Conservation (phyloP, 148 eudicot genomes). For the Nyssa sinensis region DNA sequence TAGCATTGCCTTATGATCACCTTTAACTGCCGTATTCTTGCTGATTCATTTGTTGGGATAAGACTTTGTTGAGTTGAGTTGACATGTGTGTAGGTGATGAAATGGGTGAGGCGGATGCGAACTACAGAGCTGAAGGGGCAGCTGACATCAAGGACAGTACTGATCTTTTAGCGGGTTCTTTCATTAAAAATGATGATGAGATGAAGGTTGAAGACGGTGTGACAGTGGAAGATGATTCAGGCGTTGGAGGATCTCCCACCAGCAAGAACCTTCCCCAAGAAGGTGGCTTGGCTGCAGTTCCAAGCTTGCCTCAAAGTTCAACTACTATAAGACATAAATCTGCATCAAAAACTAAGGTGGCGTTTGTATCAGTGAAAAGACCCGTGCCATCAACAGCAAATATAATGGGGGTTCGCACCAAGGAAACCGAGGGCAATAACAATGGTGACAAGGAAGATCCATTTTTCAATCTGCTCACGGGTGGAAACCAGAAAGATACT, state of each 20-base stretch:
- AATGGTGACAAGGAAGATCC: conserved; percentile 36
- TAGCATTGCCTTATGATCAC: too few species aligned
- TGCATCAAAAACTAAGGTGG: conserved; percentile 43
- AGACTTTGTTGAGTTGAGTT: not conserved
- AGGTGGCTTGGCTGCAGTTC: conserved; percentile 17
- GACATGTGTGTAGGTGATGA: conserved; percentile 38
- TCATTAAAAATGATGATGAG: conserved; percentile 10
- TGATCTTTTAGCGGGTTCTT: conserved; percentile 18
- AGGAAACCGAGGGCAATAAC: conserved; percentile 20
- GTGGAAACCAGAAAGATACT: conserved; percentile 35
- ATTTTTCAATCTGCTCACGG: conserved; percentile 42
- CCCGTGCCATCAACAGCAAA: conserved; percentile 29
- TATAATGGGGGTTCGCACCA: conserved; percentile 6
- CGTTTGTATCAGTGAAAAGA: conserved; percentile 58
- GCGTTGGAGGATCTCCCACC: conserved; percentile 16
- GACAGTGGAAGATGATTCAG: conserved; percentile 20
- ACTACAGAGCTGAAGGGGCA: conserved; percentile 18
- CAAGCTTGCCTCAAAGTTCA: conserved; percentile 20
- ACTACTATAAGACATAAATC: conserved; percentile 17
- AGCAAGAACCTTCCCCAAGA: conserved; percentile 16
- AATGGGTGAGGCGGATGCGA: conserved; percentile 24
- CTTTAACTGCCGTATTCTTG: not conserved
- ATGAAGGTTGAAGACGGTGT: conserved; percentile 17
- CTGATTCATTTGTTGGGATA: not conserved
- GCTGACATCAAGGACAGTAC: conserved; percentile 9